Conservation (phyloP, 2,329 filamentous ascomycete species). For the Venturia carpophila region DNA sequence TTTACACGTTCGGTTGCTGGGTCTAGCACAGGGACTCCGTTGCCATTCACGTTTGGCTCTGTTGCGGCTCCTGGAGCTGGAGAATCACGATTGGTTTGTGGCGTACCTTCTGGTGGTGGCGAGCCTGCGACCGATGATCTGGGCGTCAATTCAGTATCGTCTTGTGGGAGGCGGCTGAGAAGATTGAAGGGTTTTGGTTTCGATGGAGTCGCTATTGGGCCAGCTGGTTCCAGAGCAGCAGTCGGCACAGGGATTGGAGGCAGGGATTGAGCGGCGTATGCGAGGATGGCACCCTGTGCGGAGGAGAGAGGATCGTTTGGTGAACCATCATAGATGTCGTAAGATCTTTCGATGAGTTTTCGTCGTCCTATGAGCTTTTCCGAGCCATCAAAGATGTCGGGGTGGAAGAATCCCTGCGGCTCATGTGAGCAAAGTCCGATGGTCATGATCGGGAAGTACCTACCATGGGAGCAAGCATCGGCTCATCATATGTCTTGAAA, state of each 20-base stretch:
- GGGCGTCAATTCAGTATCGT: conserved; percentile 67
- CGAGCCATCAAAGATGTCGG: conserved; percentile 74
- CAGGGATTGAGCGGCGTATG: conserved; percentile 39
- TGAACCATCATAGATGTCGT: conserved; percentile 87
- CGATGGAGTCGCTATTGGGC: conserved; percentile 47
- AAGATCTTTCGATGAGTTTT: conserved; percentile 76
- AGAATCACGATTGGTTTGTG: conserved; percentile 43
- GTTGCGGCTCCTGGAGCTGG: conserved; percentile 34
- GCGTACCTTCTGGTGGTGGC: conserved; percentile 76
- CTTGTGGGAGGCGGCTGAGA: conserved; percentile 51
- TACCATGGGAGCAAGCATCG: conserved; percentile 81
- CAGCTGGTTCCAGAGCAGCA: conserved; percentile 35
- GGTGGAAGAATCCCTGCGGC: conserved; percentile 70
- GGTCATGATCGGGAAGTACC: conserved; percentile 20
- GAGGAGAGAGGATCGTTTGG: conserved; percentile 84
- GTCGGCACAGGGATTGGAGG: conserved; percentile 20
- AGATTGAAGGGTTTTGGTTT: conserved; percentile 59
- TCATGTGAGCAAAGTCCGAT: conserved; percentile 14
- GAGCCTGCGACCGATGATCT: conserved; percentile 81
- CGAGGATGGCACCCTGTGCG: conserved; percentile 65
- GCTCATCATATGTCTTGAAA: conserved; percentile 96
- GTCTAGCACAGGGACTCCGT: conserved; percentile 32
- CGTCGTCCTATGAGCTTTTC: conserved; percentile 72
- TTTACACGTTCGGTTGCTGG: conserved; percentile 43
- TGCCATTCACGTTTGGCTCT: conserved; percentile 42